These are phyloP conservation scores for Zalerion maritima DNA, from an alignment of 495 filamentous ascomycete genomes.

Conservation along the genomic window DNA sequence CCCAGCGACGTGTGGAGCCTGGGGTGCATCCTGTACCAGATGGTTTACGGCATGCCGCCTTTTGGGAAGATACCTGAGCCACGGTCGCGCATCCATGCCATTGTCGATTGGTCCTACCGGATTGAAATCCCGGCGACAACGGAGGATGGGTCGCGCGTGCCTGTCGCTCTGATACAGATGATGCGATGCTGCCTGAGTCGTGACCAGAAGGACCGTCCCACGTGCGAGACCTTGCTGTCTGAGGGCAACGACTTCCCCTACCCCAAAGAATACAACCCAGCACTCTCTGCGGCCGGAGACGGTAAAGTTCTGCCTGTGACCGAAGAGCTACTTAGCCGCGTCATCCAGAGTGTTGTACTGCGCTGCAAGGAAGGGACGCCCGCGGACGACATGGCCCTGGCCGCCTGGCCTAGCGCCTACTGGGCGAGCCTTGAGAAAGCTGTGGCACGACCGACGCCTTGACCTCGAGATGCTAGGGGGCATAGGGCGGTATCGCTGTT, in stretches of 20 bases:
- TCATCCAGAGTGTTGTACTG: constrained; percentile 47
- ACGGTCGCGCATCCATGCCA: constrained; percentile 44
- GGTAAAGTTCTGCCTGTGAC: constrained; percentile 43
- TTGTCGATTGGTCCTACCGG: constrained; percentile 52
- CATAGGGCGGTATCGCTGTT: too few species aligned
- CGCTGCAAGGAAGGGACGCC: constrained; percentile 47
- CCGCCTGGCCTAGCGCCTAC: too few species aligned
- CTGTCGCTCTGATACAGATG: constrained; percentile 42
- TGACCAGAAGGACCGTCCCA: constrained; percentile 51
- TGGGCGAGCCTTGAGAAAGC: too few species aligned
- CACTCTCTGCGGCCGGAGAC: too few species aligned
- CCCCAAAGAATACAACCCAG: constrained; percentile 34
- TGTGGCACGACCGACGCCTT: too few species aligned
- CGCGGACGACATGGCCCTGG: too few species aligned
- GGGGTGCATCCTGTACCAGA: constrained; percentile 75
- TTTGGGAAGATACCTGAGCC: constrained; percentile 66
- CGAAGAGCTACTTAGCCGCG: constrained; percentile 47
- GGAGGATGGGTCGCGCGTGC: constrained; percentile 47
- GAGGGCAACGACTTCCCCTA: constrained; percentile 52
- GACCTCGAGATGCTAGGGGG: too few species aligned
- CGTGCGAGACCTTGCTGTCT: constrained; percentile 45
- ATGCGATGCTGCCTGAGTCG: constrained; percentile 54
- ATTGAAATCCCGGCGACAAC: constrained; percentile 56
- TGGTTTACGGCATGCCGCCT: constrained; percentile 66
- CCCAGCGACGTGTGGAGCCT: constrained; percentile 73